Evolutionary conservation across 176 grass and related monocot species (phyloP), one percentile per base, ranked within the genome.

Genomic region (Musa schizocarpa): DNA sequence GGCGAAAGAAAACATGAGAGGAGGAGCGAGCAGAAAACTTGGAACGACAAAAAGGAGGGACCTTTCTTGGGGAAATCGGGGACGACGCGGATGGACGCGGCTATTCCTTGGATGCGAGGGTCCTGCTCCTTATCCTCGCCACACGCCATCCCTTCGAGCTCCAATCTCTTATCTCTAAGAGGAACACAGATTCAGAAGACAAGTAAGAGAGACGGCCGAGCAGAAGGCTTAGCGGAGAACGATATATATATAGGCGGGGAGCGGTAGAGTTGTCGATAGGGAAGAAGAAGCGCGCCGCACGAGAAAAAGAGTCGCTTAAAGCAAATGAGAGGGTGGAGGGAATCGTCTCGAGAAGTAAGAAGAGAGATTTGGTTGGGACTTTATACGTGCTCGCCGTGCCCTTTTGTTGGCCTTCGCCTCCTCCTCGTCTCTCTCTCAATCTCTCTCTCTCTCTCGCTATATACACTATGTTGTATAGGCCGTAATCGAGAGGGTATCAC

Each of bases 81-180:
- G 48, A 99, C 91, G 73, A 99, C 95, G 63, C 95, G 86, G 78
- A 99, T 94, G 82, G 86, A 84, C 51, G 87, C 76, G 52, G 78
- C 85, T 53, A 99, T 99, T 65, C 74, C 82, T 70, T 87, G 79
- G 52, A 99, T 82, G 26, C 95, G 95, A 43, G 88, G 90, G 84
- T 94, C 95, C 49, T 48, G 13, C 55, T 58, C 56, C 23, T 64
- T 27, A 14, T 27, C 72, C 13, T 56, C 56, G 16, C 53, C 72
- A 11, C 34, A 21, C 27, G 48, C 68, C 68, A 49, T 70, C 7
- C 1, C 66, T 49, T 10, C 13, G 6, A 9, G 5, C 65, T 14
- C 65, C 8, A 13, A 12, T 11, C 2, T 13, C 4, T 43, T 43
- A 43, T 43, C 34, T 49, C 65, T 13, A 43, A 43, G 34, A 43